These are phyloP conservation scores for Trypanosomatidae sp. DNA, from an alignment of 208 protist genomes.

Conservation along the genomic window DNA sequence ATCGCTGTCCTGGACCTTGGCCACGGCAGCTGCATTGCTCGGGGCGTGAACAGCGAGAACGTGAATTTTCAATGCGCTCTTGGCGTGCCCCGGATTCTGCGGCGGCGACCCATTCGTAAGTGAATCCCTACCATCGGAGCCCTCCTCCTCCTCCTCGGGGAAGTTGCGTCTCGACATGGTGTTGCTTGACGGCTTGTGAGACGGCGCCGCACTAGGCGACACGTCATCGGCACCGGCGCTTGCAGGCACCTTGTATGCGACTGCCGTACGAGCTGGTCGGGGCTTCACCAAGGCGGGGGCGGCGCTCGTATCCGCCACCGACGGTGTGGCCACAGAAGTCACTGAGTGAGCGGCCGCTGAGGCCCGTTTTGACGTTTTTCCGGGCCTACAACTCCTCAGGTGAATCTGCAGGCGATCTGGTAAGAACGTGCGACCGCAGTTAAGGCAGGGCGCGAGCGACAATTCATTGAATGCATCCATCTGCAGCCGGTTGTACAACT, in stretches of 20 bases:
- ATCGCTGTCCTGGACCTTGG: constrained; percentile 9
- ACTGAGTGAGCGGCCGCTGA: constrained; percentile 71
- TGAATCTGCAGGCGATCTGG: constrained; percentile 91
- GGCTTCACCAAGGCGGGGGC: constrained; percentile 1
- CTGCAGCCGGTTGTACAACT: constrained; percentile 81
- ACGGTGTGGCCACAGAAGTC: constrained; percentile 27
- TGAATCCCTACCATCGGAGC: background rate
- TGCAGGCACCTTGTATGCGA: constrained; percentile 13
- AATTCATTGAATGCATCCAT: constrained; percentile 75
- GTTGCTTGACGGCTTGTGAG: background rate
- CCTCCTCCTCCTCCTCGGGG: constrained; percentile 8
- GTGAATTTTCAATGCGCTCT: background rate
- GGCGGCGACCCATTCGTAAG: constrained; percentile 3
- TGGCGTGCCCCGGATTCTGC: constrained; percentile 2
- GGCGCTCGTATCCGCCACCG: background rate
- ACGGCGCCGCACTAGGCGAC: constrained; percentile 3
- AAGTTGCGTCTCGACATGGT: background rate
- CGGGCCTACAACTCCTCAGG: constrained; percentile 84
- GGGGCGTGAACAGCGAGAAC: background rate
- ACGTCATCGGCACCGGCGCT: constrained; percentile 19
- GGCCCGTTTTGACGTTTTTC: constrained; percentile 31
- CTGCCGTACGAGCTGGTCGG: constrained; percentile 20
- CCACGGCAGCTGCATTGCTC: background rate
- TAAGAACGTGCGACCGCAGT: constrained; percentile 91
- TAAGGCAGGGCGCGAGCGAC: constrained; percentile 71